These are phyloP conservation scores for Fusarium torreyae DNA, from an alignment of 2,329 filamentous ascomycete genomes.

Conservation along the genomic window DNA sequence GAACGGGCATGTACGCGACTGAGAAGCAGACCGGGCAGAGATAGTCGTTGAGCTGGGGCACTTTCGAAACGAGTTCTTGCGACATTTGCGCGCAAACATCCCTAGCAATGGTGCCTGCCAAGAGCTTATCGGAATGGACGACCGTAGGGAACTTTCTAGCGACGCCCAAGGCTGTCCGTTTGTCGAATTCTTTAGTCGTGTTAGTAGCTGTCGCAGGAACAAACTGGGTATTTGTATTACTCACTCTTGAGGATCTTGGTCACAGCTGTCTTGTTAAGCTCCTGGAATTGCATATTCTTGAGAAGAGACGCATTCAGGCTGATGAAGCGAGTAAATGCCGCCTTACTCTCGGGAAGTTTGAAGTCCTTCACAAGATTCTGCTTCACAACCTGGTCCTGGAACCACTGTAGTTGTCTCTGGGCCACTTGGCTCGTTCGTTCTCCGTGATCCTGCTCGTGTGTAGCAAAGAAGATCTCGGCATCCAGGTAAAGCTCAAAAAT, in stretches of 20 bases:
- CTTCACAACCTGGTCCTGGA: constrained; percentile 76
- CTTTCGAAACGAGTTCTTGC: constrained; percentile 77
- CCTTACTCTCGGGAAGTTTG: constrained; percentile 75
- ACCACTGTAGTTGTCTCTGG: constrained; percentile 77
- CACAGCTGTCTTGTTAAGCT: constrained; percentile 84
- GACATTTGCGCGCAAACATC: constrained; percentile 83
- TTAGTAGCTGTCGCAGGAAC: constrained; percentile 22
- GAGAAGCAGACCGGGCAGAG: constrained; percentile 84
- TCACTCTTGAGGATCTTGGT: constrained; percentile 88
- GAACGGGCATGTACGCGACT: constrained; percentile 86
- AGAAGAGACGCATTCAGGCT: constrained; percentile 81
- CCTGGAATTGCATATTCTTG: constrained; percentile 86
- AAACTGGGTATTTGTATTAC: constrained; percentile 43
- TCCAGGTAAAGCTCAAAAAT: constrained; percentile 88
- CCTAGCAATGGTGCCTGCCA: constrained; percentile 79
- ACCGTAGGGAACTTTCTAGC: constrained; percentile 73
- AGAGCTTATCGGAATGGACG: constrained; percentile 71
- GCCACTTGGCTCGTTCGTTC: constrained; percentile 76
- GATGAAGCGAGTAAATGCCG: constrained; percentile 78
- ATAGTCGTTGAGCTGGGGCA: constrained; percentile 89
- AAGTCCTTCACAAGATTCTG: constrained; percentile 73
- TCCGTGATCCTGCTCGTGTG: constrained; percentile 79
- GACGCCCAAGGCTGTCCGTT: constrained; percentile 82
- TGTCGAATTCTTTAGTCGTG: constrained; percentile 82
- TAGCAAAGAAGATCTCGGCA: constrained; percentile 86